Conservation (phyloP, 257 asterid genomes). For the Gentiana dahurica region DNA sequence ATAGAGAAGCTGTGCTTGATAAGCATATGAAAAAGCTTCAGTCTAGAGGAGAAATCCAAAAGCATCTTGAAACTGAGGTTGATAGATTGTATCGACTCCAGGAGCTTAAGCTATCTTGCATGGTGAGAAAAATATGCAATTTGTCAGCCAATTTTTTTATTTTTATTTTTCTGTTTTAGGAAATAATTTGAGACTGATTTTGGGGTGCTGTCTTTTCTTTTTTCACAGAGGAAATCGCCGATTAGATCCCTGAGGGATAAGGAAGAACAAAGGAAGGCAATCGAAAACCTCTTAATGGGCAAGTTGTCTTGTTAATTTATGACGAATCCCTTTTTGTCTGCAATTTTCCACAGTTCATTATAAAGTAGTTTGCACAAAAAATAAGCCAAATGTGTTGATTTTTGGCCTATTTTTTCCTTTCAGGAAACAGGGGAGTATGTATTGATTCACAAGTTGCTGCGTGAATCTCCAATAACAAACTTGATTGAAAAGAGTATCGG, state of each 20-base stretch:
- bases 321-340: no score
- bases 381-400: no score
- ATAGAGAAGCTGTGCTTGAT: conserved; percentile 39
- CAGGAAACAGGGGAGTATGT: no score
- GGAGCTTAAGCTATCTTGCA: conserved; percentile 57
- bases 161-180: neutral
- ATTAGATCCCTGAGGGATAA: conserved; percentile 57
- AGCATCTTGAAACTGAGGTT: conserved; percentile 72
- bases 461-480: no score
- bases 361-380: no score
- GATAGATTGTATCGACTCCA: conserved; percentile 76
- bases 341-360: no score
- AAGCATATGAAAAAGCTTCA: conserved; percentile 44
- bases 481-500: no score
- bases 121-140: conserved; percentile 24
- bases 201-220: neutral
- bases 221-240: conserved; percentile 35
- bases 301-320: neutral
- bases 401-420: no score
- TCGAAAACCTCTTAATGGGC: conserved; percentile 10
- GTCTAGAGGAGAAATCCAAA: conserved; percentile 57
- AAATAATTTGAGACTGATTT: neutral
- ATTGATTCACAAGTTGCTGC: no score
- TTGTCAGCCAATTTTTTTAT: neutral
- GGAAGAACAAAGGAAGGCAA: conserved; percentile 40